A percentile compares a stretch with the other conserved stretches of the same genome.
These are phyloP conservation scores for Syzygium aromaticum DNA, from an alignment of 345 rosid species.

Conservation along the genomic window DNA sequence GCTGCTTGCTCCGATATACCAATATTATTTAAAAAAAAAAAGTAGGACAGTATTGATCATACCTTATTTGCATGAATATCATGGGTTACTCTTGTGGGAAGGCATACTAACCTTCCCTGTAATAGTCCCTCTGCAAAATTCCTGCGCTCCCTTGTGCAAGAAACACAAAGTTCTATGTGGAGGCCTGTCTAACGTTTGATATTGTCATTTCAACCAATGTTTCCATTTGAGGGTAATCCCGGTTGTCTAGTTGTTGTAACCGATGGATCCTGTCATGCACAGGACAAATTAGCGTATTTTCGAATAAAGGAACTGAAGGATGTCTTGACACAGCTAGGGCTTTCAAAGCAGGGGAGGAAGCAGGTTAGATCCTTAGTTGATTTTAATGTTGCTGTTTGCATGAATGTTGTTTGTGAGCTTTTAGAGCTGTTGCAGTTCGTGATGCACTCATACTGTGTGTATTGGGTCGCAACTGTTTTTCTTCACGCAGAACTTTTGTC, in stretches of 20 bases:
- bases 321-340: slow-evolving; percentile 79
- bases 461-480: neutral
- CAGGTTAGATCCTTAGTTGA: slow-evolving; percentile 39
- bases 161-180: neutral
- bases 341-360: slow-evolving; percentile 95
- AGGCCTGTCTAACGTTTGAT: neutral
- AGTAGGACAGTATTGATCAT: neutral
- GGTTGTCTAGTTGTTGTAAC: neutral
- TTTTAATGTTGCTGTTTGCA: neutral
- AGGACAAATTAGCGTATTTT: slow-evolving; percentile 79
- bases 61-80: neutral
- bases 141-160: neutral
- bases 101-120: neutral
- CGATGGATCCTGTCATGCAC: neutral
- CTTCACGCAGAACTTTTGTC: neutral
- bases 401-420: neutral
- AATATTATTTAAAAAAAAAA: neutral
- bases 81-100: neutral
- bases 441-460: neutral
- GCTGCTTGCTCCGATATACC: neutral
- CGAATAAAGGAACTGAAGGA: slow-evolving; percentile 97
- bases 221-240: neutral
- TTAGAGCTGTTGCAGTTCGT: neutral
- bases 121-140: neutral
- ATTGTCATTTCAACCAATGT: neutral